Evolutionary conservation across 345 rosid genomes (phyloP), one percentile per base, ranked within the genome.

Genomic region (Salix purpurea): DNA sequence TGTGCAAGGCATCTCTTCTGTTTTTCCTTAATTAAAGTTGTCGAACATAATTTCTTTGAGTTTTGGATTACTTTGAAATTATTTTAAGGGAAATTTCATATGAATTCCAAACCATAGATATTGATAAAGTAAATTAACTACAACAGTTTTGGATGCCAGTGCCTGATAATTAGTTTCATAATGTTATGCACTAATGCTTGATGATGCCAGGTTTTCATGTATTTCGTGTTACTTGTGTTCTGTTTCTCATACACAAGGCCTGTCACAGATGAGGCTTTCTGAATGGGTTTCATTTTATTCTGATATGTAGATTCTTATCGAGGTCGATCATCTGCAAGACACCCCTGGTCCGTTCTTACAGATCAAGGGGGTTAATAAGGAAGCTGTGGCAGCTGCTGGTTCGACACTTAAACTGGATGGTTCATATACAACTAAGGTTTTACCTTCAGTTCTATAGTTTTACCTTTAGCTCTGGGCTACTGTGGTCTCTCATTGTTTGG

Each of bases 401-500:
- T 94, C 98, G 69, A 84, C 87, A 60, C 90, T 96, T 78, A 89
- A 88, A 80, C 82, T 96, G 66, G 97, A 94, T 83, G 94, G 96
- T 65, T 96, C 97, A 76, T 96, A 96, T 83, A 92, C 98, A 39
- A 92, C 99, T 50, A 94, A 96, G 99, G 99, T 96, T 78, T 75
- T 78, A 71, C 58, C 69, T 81, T 48, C 21, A 73, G 56, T 61
- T 42, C 24, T 56, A 11, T 10, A 14, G 40, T n/a, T 1, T 68
- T 68, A 19, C 42, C 15, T 68, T 46, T 60, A 69, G 32, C 34
- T 42, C 54, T 40, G 21, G 34, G 24, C 40, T 67, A 62, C 24
- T 80, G 23, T 23, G 36, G 48, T 64, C 48, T 67, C 16, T 76
- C 24, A 32, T 52, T 52, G 34, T 46, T 70, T 79, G 44, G 68